Percentiles rank a stretch among this genome's conserved stretches.
Evolutionary conservation across 1,284 basidiomycete genomes (phyloP).

Genomic region (Inonotus hispidus): DNA sequence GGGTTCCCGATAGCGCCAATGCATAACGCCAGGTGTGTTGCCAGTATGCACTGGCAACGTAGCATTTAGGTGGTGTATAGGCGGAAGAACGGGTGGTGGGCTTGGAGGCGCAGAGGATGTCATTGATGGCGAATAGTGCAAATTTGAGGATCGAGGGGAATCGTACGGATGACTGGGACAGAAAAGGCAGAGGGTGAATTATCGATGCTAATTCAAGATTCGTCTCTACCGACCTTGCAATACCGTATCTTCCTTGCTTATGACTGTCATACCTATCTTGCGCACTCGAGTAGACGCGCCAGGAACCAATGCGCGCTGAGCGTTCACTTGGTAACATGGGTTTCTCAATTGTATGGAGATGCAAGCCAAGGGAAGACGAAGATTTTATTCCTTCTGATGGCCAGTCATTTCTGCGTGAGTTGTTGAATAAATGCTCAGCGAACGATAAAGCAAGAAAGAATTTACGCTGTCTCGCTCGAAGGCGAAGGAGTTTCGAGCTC

Average conservation of each 20-base stretch:
- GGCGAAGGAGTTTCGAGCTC: slow-evolving; percentile 7
- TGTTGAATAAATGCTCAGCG: background rate
- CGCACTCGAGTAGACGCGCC: slow-evolving; percentile 2
- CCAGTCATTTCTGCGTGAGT: background rate
- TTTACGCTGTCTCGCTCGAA: slow-evolving; percentile 5
- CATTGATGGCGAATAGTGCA: slow-evolving; percentile 9
- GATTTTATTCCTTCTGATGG: background rate
- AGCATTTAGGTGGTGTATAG: slow-evolving; percentile 9
- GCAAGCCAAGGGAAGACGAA: slow-evolving; percentile 5
- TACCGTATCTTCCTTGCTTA: background rate
- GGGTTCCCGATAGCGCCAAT: slow-evolving; percentile 9
- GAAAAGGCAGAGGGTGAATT: background rate
- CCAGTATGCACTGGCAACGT: slow-evolving; percentile 6
- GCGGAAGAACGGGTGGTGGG: slow-evolving; percentile 11
- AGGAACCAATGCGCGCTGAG: slow-evolving; percentile 5
- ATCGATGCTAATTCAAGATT: background rate
- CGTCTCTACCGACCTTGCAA: background rate
- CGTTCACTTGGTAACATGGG: background rate
- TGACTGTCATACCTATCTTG: background rate
- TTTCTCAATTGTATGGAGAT: background rate
- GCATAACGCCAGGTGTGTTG: slow-evolving; percentile 1
- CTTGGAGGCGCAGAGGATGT: slow-evolving; percentile 11
- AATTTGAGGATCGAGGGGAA: background rate
- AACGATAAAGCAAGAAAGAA: background rate
- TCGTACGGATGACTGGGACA: background rate